Base-by-base conservation (phyloP, 352 stramenopile genomes). In the Aphanomyces astaci region DNA sequence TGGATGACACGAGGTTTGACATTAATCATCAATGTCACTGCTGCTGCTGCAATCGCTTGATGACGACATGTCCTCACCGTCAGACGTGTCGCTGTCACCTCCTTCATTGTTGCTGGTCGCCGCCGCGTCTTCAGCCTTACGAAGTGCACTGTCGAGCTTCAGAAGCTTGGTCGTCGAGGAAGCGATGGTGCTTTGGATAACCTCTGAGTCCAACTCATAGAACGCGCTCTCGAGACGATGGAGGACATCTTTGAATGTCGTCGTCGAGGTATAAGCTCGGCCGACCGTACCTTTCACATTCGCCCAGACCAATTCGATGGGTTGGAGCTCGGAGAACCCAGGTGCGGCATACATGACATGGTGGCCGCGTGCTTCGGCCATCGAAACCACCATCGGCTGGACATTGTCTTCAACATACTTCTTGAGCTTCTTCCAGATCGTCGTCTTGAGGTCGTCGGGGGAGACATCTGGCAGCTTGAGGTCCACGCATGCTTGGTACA, bases 271-370 rank as follows among this genome's bases (percentile, higher is more conserved):
- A 36, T 65, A 65, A n/a, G 49, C 39, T 24, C 65, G 53, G 2
- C 52, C 65, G 15, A 71, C 45, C 11, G 49, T 60, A 19, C 65
- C 65, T 27, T 71, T 71, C 17, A 71, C 54, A 33, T 45, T 31
- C 3, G 53, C 65, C 65, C 65, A 71, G 24, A 71, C 31, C 5
- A 66, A 32, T 30, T 71, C 65, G 39, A 71, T 65, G 2, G 65
- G 65, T 48, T 54, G 46, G 7, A 54, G 46, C 4, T 54, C 46
- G 7, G 46, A 54, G 22, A 54, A 54, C 17, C 24, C 17, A 10
- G 46, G 46, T 10, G 24, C 46, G 7, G 46, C 7, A 19, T 24
- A 54, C 17, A 54, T 19, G 4, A 54, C 46, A 27, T 54, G 17
- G 19, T 54, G 46, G 7, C 46, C 46, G 22, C 46, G 46, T 10